Evolutionary conservation across 2,329 filamentous ascomycete genomes (phyloP).

Genomic region (Juglanconis juglandina): DNA sequence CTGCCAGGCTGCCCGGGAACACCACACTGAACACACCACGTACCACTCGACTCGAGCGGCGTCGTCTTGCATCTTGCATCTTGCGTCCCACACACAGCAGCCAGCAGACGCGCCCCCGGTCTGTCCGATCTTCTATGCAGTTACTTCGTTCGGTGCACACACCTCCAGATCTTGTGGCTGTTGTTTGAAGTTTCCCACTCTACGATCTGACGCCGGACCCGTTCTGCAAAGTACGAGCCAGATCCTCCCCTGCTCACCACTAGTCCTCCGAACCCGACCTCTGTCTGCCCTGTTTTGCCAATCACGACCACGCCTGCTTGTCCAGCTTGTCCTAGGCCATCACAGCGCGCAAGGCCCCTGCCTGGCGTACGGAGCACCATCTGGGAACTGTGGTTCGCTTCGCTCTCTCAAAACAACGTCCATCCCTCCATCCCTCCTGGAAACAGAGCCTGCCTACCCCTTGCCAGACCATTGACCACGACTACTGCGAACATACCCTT

Average conservation of each 20-base stretch:
- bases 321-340: conserved; percentile 1
- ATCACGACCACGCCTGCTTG: background rate
- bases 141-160: background rate
- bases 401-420: conserved; percentile 17
- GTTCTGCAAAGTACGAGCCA: conserved; percentile 4
- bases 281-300: background rate
- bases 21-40: background rate
- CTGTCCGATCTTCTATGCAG: conserved; percentile 5
- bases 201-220: conserved; percentile 13
- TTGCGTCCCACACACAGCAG: background rate
- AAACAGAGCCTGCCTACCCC: conserved; percentile 17
- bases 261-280: background rate
- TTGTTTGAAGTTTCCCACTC: background rate
- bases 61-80: background rate
- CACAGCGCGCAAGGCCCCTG: background rate
- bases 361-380: background rate
- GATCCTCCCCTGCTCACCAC: conserved; percentile 3
- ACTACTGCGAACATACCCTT: conserved; percentile 2
- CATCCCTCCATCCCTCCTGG: conserved; percentile 17
- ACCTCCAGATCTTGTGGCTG: conserved; percentile 1
- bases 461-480: conserved; percentile 7
- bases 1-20: background rate
- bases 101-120: background rate
- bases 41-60: background rate
- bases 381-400: conserved; percentile 2